These are phyloP conservation scores for Ophiobolus disseminans DNA, from an alignment of 2,329 filamentous ascomycete genomes.

Conservation along the genomic window DNA sequence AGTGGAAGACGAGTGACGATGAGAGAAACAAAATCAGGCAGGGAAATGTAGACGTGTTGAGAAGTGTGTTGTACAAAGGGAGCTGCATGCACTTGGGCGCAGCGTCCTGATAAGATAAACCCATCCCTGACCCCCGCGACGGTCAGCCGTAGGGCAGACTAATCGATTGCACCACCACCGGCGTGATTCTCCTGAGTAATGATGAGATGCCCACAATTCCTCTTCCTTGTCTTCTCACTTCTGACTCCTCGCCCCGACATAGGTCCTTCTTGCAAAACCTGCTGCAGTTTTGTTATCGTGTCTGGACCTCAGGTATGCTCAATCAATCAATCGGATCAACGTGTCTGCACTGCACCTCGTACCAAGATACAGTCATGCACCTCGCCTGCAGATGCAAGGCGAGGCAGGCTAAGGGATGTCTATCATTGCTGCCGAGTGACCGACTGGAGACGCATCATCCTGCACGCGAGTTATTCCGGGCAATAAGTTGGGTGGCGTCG, in stretches of 20 bases:
- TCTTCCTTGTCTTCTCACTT: not conserved
- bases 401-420: too few relatives aligned
- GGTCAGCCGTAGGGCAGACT: not conserved
- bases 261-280: not conserved
- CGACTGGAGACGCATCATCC: too few relatives aligned
- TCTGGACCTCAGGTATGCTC: too few relatives aligned
- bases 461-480: too few relatives aligned
- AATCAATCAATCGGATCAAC: not conserved
- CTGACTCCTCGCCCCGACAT: not conserved
- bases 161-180: not conserved
- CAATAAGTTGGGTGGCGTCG: too few relatives aligned
- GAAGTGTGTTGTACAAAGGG: not conserved
- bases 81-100: not conserved
- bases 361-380: not conserved
- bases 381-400: too few relatives aligned
- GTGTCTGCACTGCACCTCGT: not conserved
- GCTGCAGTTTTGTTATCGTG: too few relatives aligned
- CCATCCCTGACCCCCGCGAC: not conserved
- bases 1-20: not conserved
- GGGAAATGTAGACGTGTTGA: slow-evolving; percentile 9
- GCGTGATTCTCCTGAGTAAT: not conserved
- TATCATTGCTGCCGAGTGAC: too few relatives aligned
- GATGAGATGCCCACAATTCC: not conserved
- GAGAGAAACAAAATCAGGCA: too few relatives aligned
- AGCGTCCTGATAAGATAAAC: slow-evolving; percentile 1